Percentiles rank a stretch among this genome's conserved stretches.
Conservation (phyloP, 306 rosid genomes). For the Delonix regia region DNA sequence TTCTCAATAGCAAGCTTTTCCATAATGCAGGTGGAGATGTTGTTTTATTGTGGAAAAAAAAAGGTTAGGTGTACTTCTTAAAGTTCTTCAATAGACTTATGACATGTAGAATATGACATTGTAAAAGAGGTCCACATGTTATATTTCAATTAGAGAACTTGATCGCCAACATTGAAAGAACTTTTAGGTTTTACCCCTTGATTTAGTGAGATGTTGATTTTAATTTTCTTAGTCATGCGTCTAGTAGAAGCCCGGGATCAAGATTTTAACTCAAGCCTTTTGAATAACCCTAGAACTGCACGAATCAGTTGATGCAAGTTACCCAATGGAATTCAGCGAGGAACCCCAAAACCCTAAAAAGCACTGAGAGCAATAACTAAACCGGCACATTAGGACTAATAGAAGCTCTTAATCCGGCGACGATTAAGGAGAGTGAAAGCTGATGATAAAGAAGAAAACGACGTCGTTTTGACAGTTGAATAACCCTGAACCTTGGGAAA, state of each 20-base stretch:
- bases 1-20: conserved; percentile 31
- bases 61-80: background rate
- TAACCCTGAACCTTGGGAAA: too few species aligned
- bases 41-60: background rate
- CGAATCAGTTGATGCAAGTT: too few species aligned
- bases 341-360: too few species aligned
- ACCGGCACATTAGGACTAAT: too few species aligned
- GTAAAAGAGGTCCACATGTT: background rate
- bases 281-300: too few species aligned
- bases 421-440: too few species aligned
- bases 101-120: background rate
- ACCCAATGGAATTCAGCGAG: too few species aligned
- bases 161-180: background rate
- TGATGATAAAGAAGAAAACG: too few species aligned
- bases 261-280: conserved; percentile 29
- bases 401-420: too few species aligned
- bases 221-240: conserved; percentile 20
- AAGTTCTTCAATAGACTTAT: background rate
- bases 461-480: too few species aligned
- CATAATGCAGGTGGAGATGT: conserved; percentile 16
- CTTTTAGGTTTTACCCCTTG: background rate
- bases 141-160: background rate
- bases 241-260: conserved; percentile 26
- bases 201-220: conserved; percentile 27
- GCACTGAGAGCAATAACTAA: too few species aligned